phyloP scores from a whole-genome alignment of 2,329 filamentous ascomycete genomes.

The Ophiostoma triangulosporum region DNA sequence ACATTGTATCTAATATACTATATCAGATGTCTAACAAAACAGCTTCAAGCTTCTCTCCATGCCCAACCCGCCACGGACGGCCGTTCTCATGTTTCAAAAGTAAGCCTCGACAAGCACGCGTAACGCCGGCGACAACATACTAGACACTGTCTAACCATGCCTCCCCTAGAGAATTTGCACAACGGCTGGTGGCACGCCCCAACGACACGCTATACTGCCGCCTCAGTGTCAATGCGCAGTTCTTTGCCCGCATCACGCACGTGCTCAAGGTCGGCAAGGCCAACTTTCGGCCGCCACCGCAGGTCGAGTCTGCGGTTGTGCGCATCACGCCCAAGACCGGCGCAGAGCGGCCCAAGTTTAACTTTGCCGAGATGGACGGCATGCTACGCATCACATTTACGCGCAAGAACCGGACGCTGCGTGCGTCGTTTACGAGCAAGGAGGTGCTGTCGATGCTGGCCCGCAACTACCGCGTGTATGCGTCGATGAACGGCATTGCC shows the following conservation, averaged over 20 bases:
- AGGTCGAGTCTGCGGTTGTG: constrained; percentile 85
- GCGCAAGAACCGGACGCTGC: constrained; percentile 80
- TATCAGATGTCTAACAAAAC: neutral
- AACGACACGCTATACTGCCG: constrained; percentile 82
- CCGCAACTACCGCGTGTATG: constrained; percentile 80
- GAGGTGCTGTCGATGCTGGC: constrained; percentile 75
- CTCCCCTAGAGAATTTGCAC: constrained; percentile 62
- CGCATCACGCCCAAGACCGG: constrained; percentile 79
- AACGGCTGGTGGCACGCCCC: constrained; percentile 75
- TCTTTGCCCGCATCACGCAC: constrained; percentile 54
- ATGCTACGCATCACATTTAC: constrained; percentile 65
- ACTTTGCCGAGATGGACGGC: constrained; percentile 92
- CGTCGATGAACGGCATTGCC: constrained; percentile 68
- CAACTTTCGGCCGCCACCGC: constrained; percentile 90
- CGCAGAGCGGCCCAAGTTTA: constrained; percentile 63
- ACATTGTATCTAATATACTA: neutral
- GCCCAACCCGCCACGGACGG: constrained; percentile 61
- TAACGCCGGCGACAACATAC: neutral
- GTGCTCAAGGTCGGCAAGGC: constrained; percentile 83
- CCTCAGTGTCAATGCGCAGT: constrained; percentile 86
- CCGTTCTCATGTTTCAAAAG: constrained; percentile 64
- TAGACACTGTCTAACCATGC: neutral
- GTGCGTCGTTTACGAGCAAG: constrained; percentile 63
- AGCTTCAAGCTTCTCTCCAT: constrained; percentile 67
- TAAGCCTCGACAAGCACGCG: neutral